Evolutionary conservation across 345 rosid species (phyloP).

Genomic region (Citrus sp.): DNA sequence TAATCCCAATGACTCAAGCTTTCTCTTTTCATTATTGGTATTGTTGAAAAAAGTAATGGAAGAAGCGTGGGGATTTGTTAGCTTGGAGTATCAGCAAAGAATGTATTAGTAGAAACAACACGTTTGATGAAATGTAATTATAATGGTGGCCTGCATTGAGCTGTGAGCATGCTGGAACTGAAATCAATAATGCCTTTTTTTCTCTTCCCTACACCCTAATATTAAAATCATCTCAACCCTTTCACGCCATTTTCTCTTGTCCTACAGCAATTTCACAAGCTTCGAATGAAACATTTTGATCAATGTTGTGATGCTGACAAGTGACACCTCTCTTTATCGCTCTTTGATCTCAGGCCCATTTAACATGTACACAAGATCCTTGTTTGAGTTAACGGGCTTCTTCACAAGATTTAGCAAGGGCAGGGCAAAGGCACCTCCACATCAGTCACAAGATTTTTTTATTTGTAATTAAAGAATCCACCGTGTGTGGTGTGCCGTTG

Average conservation of each 20-base stretch:
- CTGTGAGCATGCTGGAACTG: conserved; percentile 4
- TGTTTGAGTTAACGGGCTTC: conserved; percentile 13
- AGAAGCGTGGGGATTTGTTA: conserved; percentile 14
- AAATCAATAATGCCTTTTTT: conserved; percentile 22
- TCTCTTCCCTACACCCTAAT: conserved; percentile 12
- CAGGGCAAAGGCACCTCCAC: no score
- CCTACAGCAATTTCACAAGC: not conserved
- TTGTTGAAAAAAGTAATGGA: not conserved
- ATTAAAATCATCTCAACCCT: conserved; percentile 15
- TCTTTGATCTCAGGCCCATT: not conserved
- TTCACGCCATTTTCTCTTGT: conserved; percentile 5
- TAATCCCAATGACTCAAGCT: not conserved
- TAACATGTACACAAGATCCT: conserved; percentile 11
- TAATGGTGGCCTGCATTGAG: conserved; percentile 7
- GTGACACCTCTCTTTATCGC: no score
- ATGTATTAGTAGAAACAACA: no score
- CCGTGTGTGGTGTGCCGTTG: no score
- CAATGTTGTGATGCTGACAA: no score
- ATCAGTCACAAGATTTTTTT: conserved; percentile 13
- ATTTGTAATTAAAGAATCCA: not conserved
- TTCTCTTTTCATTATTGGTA: not conserved
- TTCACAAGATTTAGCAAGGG: no score
- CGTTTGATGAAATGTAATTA: conserved; percentile 20
- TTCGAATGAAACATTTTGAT: no score
- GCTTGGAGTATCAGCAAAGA: conserved; percentile 48